phyloP scores from a whole-genome alignment of 1,139 yeast genomes.

The Yamadazyma dushanensis region DNA sequence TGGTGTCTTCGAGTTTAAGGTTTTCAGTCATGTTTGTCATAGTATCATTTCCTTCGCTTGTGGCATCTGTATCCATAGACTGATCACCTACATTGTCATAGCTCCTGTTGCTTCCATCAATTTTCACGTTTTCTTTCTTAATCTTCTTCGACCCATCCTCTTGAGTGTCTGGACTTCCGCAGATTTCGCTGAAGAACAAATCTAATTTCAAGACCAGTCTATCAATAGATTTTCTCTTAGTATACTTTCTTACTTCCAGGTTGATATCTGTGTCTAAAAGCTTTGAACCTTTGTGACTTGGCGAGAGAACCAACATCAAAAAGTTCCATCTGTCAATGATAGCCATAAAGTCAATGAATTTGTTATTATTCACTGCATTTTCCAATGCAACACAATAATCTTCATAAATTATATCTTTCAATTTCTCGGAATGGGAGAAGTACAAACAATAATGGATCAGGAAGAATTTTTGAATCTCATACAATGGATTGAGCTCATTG shows the following conservation, averaged over 20 bases:
- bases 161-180: background rate
- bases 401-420: slow-evolving; percentile 34
- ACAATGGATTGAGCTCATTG: slow-evolving; percentile 67
- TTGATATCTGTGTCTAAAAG: slow-evolving; percentile 29
- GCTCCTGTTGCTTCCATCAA: background rate
- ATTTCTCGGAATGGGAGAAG: slow-evolving; percentile 38
- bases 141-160: background rate
- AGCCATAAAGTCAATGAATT: slow-evolving; percentile 34
- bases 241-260: slow-evolving; percentile 27
- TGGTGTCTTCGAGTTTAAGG: background rate
- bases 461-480: slow-evolving; percentile 61
- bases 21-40: background rate
- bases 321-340: slow-evolving; percentile 45
- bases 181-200: slow-evolving; percentile 26
- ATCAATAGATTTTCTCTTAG: background rate
- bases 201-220: slow-evolving; percentile 21
- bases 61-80: too few species aligned
- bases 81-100: too few species aligned
- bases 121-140: background rate
- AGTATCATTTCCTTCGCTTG: background rate
- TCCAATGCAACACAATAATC: slow-evolving; percentile 36
- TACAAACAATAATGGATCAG: slow-evolving; percentile 44
- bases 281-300: slow-evolving; percentile 16
- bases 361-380: slow-evolving; percentile 32
- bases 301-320: slow-evolving; percentile 38